Evolutionary conservation across 331 rosid genomes (phyloP).

Genomic region (Spiraea crenata): DNA sequence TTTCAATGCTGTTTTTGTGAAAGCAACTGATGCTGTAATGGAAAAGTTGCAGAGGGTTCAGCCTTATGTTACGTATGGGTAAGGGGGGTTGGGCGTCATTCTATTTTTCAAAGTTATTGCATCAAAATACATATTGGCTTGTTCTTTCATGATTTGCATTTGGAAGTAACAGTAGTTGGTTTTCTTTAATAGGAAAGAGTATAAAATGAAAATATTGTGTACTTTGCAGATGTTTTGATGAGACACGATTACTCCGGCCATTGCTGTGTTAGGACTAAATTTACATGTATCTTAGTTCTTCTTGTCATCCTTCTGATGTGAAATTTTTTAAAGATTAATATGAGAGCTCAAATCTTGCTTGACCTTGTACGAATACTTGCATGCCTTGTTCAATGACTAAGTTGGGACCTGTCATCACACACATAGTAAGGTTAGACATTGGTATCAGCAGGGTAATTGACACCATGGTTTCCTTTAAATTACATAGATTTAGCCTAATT

Average conservation of each 20-base stretch:
- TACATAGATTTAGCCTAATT: neutral
- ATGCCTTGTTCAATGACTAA: neutral
- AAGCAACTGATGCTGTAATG: slow-evolving; percentile 49
- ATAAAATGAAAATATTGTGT: neutral
- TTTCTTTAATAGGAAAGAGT: neutral
- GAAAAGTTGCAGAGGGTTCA: slow-evolving; percentile 72
- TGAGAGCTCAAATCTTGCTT: neutral
- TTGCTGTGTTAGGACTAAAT: neutral
- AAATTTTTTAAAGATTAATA: neutral
- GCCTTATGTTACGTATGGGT: slow-evolving; percentile 94
- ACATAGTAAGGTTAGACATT: neutral
- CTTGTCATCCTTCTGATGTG: neutral
- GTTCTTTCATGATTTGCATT: neutral
- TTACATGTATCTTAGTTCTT: neutral
- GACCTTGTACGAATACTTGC: neutral
- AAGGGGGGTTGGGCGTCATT: slow-evolving; percentile 12
- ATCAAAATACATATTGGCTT: neutral
- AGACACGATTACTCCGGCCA: neutral
- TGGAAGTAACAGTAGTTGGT: neutral
- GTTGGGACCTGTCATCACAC: neutral
- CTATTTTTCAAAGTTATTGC: neutral
- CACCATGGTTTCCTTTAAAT: neutral
- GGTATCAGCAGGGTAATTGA: neutral
- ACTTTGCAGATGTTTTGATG: neutral
- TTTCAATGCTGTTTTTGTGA: slow-evolving; percentile 71